Percentiles rank a stretch among this genome's conserved stretches.
Evolutionary conservation across 164 flowering plant genomes (phyloP).

Genomic region (Umbilicus rupestris): DNA sequence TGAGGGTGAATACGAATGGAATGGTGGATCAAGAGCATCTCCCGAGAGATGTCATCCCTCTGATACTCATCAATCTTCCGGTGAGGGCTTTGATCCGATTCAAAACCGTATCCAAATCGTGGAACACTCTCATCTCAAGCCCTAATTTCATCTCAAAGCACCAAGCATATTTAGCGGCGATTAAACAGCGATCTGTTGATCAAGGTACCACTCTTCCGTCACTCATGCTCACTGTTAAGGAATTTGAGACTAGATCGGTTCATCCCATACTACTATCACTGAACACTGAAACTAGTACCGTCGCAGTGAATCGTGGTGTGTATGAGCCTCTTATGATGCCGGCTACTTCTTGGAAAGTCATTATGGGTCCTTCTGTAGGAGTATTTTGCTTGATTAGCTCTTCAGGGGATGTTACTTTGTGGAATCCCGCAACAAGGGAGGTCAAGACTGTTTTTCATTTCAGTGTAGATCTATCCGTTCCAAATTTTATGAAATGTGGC

Average conservation of each 20-base stretch:
- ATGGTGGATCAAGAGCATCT: not conserved
- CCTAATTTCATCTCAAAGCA: not conserved
- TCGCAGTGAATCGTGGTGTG: not conserved
- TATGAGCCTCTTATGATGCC: not conserved
- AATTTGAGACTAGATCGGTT: not conserved
- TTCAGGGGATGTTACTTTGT: not conserved
- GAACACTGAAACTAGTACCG: not conserved
- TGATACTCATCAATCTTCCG: not conserved
- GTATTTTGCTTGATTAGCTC: not conserved
- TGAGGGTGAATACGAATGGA: not conserved
- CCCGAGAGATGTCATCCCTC: not conserved
- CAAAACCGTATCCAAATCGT: not conserved
- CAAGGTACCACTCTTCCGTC: not conserved
- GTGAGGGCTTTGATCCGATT: not conserved
- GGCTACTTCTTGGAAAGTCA: not conserved
- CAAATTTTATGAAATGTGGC: not conserved
- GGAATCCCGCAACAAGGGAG: not conserved
- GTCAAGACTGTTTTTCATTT: not conserved
- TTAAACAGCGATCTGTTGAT: not conserved
- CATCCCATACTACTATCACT: not conserved
- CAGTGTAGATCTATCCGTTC: not conserved
- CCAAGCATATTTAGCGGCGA: not conserved
- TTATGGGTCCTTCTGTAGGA: not conserved
- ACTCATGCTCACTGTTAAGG: not conserved
- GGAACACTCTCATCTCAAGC: slow-evolving; percentile 5